phyloP scores from a whole-genome alignment of 495 filamentous ascomycete species.

The Neurospora africana region DNA sequence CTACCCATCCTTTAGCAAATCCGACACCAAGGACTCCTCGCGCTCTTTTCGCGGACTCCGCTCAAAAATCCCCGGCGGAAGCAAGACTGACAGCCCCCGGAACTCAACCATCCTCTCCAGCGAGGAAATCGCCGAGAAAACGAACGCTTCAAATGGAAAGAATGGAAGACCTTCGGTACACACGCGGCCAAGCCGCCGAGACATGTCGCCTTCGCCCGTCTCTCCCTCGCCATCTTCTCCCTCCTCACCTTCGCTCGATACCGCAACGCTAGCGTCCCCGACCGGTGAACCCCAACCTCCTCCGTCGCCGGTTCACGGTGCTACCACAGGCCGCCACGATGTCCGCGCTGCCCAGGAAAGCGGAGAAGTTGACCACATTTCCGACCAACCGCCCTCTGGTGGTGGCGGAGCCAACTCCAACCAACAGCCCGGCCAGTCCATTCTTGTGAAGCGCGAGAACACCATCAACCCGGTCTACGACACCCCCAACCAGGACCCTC shows the following conservation, averaged over 20 bases:
- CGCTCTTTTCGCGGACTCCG: constrained; percentile 74
- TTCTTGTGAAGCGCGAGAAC: constrained; percentile 70
- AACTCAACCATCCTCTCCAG: constrained; percentile 56
- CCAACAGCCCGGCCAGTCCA: constrained; percentile 58
- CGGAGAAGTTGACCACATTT: constrained; percentile 90
- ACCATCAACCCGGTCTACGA: constrained; percentile 40
- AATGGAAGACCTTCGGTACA: constrained; percentile 38
- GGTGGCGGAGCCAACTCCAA: constrained; percentile 30
- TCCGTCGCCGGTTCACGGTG: constrained; percentile 78
- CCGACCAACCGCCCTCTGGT: constrained; percentile 78
- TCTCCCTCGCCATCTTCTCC: constrained; percentile 33
- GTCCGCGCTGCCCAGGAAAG: constrained; percentile 70
- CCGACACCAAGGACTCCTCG: constrained; percentile 89
- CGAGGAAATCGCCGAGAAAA: constrained; percentile 54
- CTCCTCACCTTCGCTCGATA: constrained; percentile 30
- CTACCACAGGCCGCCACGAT: constrained; percentile 63
- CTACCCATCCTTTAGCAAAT: constrained; percentile 84
- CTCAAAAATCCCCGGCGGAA: constrained; percentile 49
- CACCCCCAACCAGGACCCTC: constrained; percentile 19
- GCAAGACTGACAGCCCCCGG: constrained; percentile 67
- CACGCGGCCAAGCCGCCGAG: constrained; percentile 28
- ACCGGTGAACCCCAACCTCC: constrained; percentile 58
- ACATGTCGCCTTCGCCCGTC: constrained; percentile 32
- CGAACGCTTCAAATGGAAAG: constrained; percentile 59
- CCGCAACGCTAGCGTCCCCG: constrained; percentile 20